phyloP scores from a whole-genome alignment of 192 early-diverging fungal genomes.

The Lunasporangiospora selenospora region DNA sequence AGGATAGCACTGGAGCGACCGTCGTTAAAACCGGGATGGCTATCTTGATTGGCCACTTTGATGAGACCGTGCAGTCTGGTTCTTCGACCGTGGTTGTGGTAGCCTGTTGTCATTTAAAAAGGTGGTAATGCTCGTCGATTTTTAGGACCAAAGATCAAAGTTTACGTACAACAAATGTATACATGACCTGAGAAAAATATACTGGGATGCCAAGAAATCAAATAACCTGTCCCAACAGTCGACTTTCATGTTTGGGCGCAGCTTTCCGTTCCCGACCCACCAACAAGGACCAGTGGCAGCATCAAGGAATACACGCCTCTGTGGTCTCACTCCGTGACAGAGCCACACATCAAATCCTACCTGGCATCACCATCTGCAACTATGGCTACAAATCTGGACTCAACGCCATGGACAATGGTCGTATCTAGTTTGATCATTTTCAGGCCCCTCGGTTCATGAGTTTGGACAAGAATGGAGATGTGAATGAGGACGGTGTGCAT shows the following conservation, averaged over 20 bases:
- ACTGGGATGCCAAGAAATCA: too few relatives aligned
- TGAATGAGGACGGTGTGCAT: conserved; percentile 6
- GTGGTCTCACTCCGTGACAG: conserved; percentile 7
- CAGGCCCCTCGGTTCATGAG: background rate
- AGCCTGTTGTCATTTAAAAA: too few relatives aligned
- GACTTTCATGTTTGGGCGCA: conserved; percentile 19
- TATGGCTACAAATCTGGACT: conserved; percentile 12
- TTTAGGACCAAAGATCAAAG: too few relatives aligned
- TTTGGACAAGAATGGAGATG: conserved; percentile 10
- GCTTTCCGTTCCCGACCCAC: background rate
- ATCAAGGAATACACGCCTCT: conserved; percentile 19
- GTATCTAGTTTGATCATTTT: conserved; percentile 13
- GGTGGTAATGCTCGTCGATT: too few relatives aligned
- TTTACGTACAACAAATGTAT: too few relatives aligned
- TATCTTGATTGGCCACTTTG: too few relatives aligned
- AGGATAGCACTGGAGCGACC: too few relatives aligned
- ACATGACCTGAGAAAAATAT: too few relatives aligned
- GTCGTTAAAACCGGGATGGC: too few relatives aligned
- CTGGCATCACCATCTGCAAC: conserved; percentile 14
- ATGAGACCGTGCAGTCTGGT: too few relatives aligned
- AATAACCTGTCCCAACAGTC: too few relatives aligned
- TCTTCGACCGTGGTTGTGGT: too few relatives aligned
- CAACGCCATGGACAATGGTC: conserved; percentile 13
- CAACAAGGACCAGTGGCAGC: background rate
- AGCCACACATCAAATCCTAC: background rate